Percentiles rank a stretch among this genome's conserved stretches.
Evolutionary conservation across 306 rosid genomes (phyloP).

Genomic region (Cicer yamashitae): DNA sequence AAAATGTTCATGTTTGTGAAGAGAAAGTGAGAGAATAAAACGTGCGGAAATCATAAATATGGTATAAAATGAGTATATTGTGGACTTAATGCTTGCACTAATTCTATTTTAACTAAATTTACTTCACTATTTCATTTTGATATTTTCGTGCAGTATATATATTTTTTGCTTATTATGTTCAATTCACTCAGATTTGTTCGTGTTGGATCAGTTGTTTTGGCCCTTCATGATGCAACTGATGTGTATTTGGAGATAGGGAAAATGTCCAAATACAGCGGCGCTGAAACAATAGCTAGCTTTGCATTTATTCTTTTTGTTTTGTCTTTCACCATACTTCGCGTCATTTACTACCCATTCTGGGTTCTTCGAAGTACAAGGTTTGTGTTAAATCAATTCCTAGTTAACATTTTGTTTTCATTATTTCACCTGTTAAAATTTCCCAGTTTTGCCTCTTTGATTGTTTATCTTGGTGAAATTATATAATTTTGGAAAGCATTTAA

Average conservation of each 20-base stretch:
- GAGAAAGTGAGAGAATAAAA: neutral
- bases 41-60: neutral
- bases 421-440: conserved; percentile 20
- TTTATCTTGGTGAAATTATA: conserved; percentile 23
- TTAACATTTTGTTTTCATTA: conserved; percentile 1
- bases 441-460: neutral
- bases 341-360: conserved; percentile 91
- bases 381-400: conserved; percentile 38
- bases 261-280: conserved; percentile 93
- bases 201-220: conserved; percentile 88
- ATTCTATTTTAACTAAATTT: neutral
- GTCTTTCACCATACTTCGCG: conserved; percentile 80
- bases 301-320: conserved; percentile 80
- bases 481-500: conserved; percentile 9
- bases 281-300: conserved; percentile 77
- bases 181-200: conserved; percentile 80
- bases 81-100: conserved; percentile 19
- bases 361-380: conserved; percentile 94
- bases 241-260: conserved; percentile 93
- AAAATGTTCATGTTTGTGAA: neutral
- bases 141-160: conserved; percentile 4
- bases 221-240: conserved; percentile 94
- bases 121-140: conserved; percentile 13
- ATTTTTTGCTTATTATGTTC: conserved; percentile 42
- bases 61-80: neutral